These are phyloP conservation scores for Meyerozyma sp. DNA, from an alignment of 1,139 yeast genomes.

Conservation along the genomic window DNA sequence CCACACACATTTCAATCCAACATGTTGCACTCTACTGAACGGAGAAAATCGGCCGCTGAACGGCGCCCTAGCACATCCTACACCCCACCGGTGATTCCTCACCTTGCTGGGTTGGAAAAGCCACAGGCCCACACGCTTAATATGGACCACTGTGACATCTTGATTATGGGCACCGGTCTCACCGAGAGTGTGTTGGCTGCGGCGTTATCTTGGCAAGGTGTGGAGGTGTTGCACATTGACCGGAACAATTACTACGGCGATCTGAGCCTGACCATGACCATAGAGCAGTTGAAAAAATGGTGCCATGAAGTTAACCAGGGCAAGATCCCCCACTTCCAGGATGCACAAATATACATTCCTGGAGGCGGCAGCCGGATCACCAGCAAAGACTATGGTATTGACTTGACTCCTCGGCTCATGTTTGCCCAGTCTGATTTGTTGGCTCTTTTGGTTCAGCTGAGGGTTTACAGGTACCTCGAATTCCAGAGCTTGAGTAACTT, in stretches of 20 bases:
- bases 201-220: constrained; percentile 95
- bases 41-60: constrained; percentile 72
- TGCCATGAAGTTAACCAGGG: constrained; percentile 55
- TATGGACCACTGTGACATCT: constrained; percentile 75
- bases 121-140: constrained; percentile 46
- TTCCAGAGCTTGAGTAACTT: constrained; percentile 84
- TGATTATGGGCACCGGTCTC: constrained; percentile 89
- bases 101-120: constrained; percentile 69
- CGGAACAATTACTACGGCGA: constrained; percentile 84
- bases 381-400: constrained; percentile 79
- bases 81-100: constrained; percentile 64
- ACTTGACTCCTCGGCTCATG: constrained; percentile 80
- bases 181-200: constrained; percentile 88
- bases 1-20: too few species aligned
- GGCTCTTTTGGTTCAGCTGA: constrained; percentile 68
- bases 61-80: constrained; percentile 57
- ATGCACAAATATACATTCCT: constrained; percentile 73
- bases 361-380: constrained; percentile 45
- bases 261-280: constrained; percentile 74
- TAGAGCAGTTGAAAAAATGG: constrained; percentile 83
- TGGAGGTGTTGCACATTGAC: constrained; percentile 84
- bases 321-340: constrained; percentile 45
- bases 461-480: constrained; percentile 88
- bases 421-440: constrained; percentile 86
- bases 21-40: constrained; percentile 18